These are phyloP conservation scores for Stagonosporopsis chrysanthemi DNA, from an alignment of 2,329 filamentous ascomycete genomes.

Conservation along the genomic window DNA sequence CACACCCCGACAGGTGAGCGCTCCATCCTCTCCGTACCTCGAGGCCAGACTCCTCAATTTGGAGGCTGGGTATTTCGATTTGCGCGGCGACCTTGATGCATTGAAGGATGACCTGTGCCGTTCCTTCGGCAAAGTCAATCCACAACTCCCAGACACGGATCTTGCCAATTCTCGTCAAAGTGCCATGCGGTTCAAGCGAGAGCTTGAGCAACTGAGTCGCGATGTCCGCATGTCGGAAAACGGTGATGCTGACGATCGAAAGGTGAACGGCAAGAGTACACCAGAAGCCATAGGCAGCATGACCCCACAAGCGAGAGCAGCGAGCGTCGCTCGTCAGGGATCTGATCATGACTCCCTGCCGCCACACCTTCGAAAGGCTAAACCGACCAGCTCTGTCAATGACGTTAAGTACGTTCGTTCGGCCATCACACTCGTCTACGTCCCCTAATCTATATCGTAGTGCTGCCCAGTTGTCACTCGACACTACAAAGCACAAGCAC, in stretches of 20 bases:
- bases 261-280: constrained; percentile 13
- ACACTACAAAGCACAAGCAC: constrained; percentile 12
- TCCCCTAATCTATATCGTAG: constrained; percentile 14
- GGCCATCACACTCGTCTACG: too few relatives aligned
- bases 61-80: constrained; percentile 22
- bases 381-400: background rate
- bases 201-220: constrained; percentile 28
- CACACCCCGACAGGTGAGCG: constrained; percentile 25
- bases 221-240: constrained; percentile 18
- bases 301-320: constrained; percentile 13
- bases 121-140: constrained; percentile 32
- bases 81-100: constrained; percentile 25
- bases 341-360: constrained; percentile 24
- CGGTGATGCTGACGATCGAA: constrained; percentile 18
- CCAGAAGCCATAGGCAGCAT: constrained; percentile 14
- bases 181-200: constrained; percentile 21
- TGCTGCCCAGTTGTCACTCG: background rate
- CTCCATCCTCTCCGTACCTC: constrained; percentile 22
- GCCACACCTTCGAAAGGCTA: constrained; percentile 26
- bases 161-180: constrained; percentile 21
- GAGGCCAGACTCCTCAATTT: constrained; percentile 29
- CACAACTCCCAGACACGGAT: constrained; percentile 22
- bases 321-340: constrained; percentile 11
- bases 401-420: constrained; percentile 11
- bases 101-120: constrained; percentile 28